Base-by-base conservation (phyloP, 139 green algal species). In the Desmodesmus armatus region DNA sequence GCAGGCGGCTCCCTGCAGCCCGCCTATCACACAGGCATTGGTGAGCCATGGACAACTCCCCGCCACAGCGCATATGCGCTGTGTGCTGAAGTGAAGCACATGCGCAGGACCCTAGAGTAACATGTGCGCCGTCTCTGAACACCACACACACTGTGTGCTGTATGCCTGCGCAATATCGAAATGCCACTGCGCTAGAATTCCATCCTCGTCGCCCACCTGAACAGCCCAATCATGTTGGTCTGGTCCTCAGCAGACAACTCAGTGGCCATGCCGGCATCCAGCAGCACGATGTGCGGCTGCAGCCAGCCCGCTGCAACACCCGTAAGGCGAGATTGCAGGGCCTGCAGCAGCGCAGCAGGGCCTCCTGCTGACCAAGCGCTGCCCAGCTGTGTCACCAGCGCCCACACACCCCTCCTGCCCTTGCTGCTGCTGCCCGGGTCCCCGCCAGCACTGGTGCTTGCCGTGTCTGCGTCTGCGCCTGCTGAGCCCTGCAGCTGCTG, bases 231-330 rank as follows among this genome's bases (percentile, higher is more conserved):
- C 90, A 96, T 92, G 80, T 93, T 89, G 3, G 79, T 62, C 81
- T 94, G 90, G 87, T 98, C 93, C 11, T 92, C 75, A 29, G 62
- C 51, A 19, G 80, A 91, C 65, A 99, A 87, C 86, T 95, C 91
- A 1, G 92, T 97, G 25, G 94, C 93, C 96, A 98, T 98, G 77
- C 96, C 96, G n/a, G 95, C 95, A 75, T 98, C 94, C 53, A 98
- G 92, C 85, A 98, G 86, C 72, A 98, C 93, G 25, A 98, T 92
- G 37, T 83, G 83, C 4, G 94, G 93, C 78, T 92, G 90, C 75
- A 92, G 87, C 91, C 89, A 95, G 11, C 40, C 49, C 44, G 29
- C 47, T 27, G 55, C 49, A 51, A 63, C 43, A 5, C 43, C 79
- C 9, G 29, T 2, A 13, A 84, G 15, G 31, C 29, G 17, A 11